Evolutionary conservation across 805 yeast genomes (phyloP).

Genomic region (Clavispora santaluciae): DNA sequence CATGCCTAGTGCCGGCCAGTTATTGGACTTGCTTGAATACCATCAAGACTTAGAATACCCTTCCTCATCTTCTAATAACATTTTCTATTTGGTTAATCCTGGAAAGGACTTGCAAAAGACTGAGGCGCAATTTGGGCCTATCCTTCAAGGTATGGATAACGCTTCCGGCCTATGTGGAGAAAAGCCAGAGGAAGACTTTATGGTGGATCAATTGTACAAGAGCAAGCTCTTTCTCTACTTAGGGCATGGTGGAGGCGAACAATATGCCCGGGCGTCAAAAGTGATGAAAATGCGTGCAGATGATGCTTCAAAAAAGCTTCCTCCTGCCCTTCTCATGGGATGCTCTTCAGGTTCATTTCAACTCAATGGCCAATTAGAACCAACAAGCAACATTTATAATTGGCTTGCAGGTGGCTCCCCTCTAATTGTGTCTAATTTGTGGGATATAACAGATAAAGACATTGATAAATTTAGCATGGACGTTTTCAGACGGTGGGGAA

Average conservation of each 20-base stretch:
- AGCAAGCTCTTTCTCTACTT: conserved; percentile 61
- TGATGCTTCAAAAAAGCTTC: conserved; percentile 22
- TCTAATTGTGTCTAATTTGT: conserved; percentile 75
- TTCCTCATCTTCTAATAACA: not conserved
- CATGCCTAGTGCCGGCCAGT: conserved; percentile 56
- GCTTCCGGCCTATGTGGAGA: conserved; percentile 55
- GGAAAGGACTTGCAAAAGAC: conserved; percentile 71
- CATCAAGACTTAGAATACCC: not conserved
- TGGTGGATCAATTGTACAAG: conserved; percentile 38
- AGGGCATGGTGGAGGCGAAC: conserved; percentile 98
- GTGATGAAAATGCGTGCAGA: conserved; percentile 37
- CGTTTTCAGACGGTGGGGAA: conserved; percentile 64
- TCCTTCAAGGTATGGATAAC: conserved; percentile 32
- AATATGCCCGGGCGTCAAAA: conserved; percentile 55
- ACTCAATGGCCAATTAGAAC: conserved; percentile 55
- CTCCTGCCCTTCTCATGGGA: conserved; percentile 73
- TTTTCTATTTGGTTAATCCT: conserved; percentile 72
- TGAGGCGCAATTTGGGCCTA: conserved; percentile 48
- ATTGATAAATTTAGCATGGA: conserved; percentile 71
- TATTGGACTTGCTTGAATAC: conserved; percentile 33
- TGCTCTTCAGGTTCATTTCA: conserved; percentile 80
- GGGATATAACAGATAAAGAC: conserved; percentile 98
- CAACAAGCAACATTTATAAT: conserved; percentile 71
- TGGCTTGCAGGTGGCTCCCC: conserved; percentile 82
- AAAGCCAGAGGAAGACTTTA: conserved; percentile 53